Conservation (phyloP, 148 eudicot species). For the Gaultheria prostrata region DNA sequence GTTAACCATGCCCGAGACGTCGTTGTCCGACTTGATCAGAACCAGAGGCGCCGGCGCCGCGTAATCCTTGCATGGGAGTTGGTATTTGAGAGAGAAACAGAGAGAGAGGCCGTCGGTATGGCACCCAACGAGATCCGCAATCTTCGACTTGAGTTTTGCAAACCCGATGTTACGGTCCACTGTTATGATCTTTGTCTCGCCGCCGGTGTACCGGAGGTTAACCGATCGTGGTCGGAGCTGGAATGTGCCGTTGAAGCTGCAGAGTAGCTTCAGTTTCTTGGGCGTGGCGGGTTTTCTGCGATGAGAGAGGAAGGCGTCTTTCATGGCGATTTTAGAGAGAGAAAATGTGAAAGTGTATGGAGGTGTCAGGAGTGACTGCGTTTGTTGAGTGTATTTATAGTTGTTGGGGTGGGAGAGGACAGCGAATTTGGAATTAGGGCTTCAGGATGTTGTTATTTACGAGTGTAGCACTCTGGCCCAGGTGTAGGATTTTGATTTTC, state of each 20-base stretch:
- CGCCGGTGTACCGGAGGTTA: constrained; percentile 32
- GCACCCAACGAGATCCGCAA: constrained; percentile 1
- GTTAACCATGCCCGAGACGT: constrained; percentile 23
- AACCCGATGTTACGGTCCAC: constrained; percentile 24
- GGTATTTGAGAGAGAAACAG: constrained; percentile 5
- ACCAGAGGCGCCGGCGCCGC: neutral
- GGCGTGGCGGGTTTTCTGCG: neutral
- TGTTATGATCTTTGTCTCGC: constrained; percentile 29
- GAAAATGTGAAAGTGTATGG: neutral
- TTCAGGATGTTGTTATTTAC: neutral
- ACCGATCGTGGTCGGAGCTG: constrained; percentile 6
- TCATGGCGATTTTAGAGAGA: constrained; percentile 14
- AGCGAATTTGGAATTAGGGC: neutral
- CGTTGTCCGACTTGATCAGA: constrained; percentile 19
- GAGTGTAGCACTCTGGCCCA: neutral
- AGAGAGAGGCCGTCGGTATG: neutral
- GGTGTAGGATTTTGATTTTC: too few relatives aligned
- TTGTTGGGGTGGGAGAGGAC: neutral
- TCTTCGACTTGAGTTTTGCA: constrained; percentile 7
- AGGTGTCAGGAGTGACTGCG: neutral
- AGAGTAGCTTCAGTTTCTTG: constrained; percentile 26
- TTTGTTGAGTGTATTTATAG: neutral
- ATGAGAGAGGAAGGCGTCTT: constrained; percentile 12
- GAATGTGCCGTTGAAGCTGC: constrained; percentile 28
- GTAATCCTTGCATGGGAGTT: neutral